Evolutionary conservation across 257 asterid genomes (phyloP).

Genomic region (Przewalskia tangutica): DNA sequence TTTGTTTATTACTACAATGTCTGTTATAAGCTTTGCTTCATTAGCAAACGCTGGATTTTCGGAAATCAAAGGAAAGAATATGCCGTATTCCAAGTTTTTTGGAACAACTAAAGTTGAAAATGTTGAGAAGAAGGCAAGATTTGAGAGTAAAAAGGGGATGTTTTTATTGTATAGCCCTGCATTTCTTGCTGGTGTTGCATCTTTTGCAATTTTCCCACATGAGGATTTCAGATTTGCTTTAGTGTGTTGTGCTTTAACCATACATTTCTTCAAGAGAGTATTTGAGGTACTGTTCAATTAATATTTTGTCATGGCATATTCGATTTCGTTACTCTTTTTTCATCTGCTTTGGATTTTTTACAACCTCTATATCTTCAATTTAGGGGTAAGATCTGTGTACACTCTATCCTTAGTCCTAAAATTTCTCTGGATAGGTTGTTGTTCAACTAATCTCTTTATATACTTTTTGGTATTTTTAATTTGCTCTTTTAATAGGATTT

Average conservation of each 20-base stretch:
- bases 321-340: too few species aligned
- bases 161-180: conserved; percentile 54
- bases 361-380: too few species aligned
- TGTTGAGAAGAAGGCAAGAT: conserved; percentile 5
- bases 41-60: conserved; percentile 20
- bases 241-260: conserved; percentile 37
- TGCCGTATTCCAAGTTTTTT: conserved; percentile 67
- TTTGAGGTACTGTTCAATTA: conserved; percentile 34
- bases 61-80: conserved; percentile 50
- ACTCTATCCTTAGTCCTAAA: too few species aligned
- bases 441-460: too few species aligned
- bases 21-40: conserved; percentile 12
- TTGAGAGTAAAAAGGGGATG: conserved; percentile 60
- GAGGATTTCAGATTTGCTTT: conserved; percentile 31
- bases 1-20: conserved; percentile 21
- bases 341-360: too few species aligned
- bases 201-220: conserved; percentile 32
- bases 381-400: too few species aligned
- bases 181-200: conserved; percentile 34
- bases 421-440: too few species aligned
- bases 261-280: conserved; percentile 59
- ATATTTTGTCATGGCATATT: too few species aligned
- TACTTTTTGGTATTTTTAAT: too few species aligned
- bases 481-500: too few species aligned
- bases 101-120: conserved; percentile 14